Evolutionary conservation across 495 filamentous ascomycete species (phyloP).

Genomic region (Penicillium roqueforti): DNA sequence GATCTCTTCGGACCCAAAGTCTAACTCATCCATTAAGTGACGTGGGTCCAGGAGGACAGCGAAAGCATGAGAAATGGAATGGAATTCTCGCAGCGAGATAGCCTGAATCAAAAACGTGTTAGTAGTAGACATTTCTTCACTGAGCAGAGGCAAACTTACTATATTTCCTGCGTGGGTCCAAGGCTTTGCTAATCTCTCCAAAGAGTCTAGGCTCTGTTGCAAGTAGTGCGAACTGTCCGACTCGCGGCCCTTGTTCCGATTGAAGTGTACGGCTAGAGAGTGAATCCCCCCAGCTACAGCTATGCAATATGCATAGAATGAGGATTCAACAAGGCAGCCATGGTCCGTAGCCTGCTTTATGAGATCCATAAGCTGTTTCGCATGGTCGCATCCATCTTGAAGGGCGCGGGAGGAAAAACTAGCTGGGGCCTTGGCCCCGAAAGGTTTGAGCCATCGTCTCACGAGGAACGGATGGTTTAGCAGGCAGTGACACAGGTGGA

Average conservation of each 20-base stretch:
- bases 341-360: constrained; percentile 13
- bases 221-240: constrained; percentile 16
- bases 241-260: too few relatives aligned
- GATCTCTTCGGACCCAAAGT: constrained; percentile 9
- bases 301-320: constrained; percentile 23
- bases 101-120: constrained; percentile 4
- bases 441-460: constrained; percentile 17
- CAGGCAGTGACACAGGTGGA: constrained; percentile 30
- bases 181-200: constrained; percentile 15
- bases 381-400: constrained; percentile 20
- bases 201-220: constrained; percentile 12
- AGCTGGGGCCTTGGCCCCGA: constrained; percentile 17
- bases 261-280: constrained; percentile 14
- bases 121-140: neutral
- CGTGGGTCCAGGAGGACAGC: constrained; percentile 18
- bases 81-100: constrained; percentile 24
- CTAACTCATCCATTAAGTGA: constrained; percentile 16
- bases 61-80: constrained; percentile 14
- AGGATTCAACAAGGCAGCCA: constrained; percentile 20
- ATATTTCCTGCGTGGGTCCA: constrained; percentile 27
- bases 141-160: constrained; percentile 8
- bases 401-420: constrained; percentile 23
- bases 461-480: constrained; percentile 30
- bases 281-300: constrained; percentile 17
- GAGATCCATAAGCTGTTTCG: constrained; percentile 18